Conservation (phyloP, 176 grass and related monocot species). For the Musa acuminata region DNA sequence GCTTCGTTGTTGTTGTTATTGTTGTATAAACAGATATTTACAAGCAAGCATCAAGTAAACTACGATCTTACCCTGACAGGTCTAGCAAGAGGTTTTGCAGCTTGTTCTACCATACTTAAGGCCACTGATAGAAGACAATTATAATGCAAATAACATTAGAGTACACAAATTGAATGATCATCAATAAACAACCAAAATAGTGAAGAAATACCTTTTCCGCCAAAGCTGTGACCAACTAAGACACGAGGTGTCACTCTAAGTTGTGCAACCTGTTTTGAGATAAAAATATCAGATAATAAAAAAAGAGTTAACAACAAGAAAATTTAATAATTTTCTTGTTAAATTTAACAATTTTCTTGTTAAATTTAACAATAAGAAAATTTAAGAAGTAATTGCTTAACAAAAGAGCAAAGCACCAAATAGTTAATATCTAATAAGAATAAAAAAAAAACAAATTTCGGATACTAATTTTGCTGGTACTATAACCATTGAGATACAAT, state of each 20-base stretch:
- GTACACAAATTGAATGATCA: background rate
- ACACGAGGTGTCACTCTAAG: constrained; percentile 85
- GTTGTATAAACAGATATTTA: too few relatives aligned
- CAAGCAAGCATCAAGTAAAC: background rate
- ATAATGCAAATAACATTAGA: background rate
- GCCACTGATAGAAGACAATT: constrained; percentile 48
- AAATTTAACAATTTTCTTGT: background rate
- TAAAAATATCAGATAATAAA: background rate
- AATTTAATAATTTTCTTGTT: too few relatives aligned
- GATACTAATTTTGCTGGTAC: background rate
- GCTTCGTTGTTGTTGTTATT: too few relatives aligned
- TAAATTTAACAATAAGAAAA: background rate
- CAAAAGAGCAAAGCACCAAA: background rate
- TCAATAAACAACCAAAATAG: background rate
- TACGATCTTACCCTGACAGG: constrained; percentile 71
- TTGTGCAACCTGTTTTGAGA: constrained; percentile 46
- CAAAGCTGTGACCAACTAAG: constrained; percentile 95
- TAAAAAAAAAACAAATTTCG: background rate
- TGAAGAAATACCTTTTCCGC: constrained; percentile 75
- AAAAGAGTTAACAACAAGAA: background rate
- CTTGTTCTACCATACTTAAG: constrained; percentile 98
- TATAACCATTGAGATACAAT: background rate
- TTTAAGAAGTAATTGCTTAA: background rate
- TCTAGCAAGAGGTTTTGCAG: constrained; percentile 88
- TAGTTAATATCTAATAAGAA: background rate